A percentile compares a stretch with the other conserved stretches of the same genome.
Conservation (phyloP, 2,329 filamentous ascomycete genomes). For the Penicillium sp. region DNA sequence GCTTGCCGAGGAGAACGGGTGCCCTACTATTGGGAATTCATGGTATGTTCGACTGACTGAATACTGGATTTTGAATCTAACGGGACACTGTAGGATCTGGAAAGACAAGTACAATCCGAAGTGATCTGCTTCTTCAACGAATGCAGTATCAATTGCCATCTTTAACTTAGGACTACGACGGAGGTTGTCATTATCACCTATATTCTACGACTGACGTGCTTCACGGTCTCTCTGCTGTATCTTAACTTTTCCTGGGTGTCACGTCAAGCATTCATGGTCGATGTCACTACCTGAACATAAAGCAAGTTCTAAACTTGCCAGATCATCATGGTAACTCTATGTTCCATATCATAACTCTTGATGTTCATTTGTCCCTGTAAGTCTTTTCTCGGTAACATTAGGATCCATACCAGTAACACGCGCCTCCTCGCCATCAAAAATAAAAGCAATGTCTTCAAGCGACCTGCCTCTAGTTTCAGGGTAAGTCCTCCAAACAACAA, state of each 20-base stretch:
- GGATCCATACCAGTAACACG: background rate
- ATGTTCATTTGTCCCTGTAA: background rate
- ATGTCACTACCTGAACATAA: background rate
- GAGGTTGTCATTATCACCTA: background rate
- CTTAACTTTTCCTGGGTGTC: background rate
- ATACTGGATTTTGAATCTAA: constrained; percentile 15
- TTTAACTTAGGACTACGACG: background rate
- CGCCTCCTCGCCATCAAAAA: background rate
- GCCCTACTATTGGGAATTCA: constrained; percentile 84
- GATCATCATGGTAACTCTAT: no score
- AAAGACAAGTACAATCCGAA: constrained; percentile 77
- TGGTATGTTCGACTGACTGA: constrained; percentile 57
- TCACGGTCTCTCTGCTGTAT: background rate
- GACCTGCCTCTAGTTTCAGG: constrained; percentile 3
- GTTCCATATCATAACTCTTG: background rate
- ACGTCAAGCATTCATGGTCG: background rate
- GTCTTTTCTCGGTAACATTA: background rate
- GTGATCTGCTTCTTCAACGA: background rate
- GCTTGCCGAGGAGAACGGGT: constrained; percentile 76
- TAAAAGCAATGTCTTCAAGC: constrained; percentile 1
- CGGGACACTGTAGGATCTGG: constrained; percentile 66
- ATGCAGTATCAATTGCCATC: background rate
- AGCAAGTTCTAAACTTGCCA: no score
- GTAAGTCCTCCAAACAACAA: constrained; percentile 3
- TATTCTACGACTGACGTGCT: background rate